Percentiles rank a stretch among this genome's conserved stretches.
Conservation (phyloP, 768 basidiomycete species). For the Trametes gibbosa region DNA sequence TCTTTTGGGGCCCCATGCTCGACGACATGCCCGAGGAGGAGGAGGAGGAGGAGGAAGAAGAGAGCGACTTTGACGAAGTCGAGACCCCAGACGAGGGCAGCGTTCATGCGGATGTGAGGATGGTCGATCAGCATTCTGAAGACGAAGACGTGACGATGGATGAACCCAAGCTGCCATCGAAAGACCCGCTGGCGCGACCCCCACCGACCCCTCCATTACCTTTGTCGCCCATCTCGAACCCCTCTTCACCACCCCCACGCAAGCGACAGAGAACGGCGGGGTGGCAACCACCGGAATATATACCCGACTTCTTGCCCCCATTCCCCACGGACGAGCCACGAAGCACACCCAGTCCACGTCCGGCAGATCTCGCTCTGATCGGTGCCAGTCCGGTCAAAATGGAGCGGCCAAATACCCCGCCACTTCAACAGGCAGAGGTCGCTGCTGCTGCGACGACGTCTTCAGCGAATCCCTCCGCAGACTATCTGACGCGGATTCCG, state of each 20-base stretch:
- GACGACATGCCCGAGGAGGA: slow-evolving; percentile 28
- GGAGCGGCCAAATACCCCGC: slow-evolving; percentile 38
- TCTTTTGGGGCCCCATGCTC: slow-evolving; percentile 40
- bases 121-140: slow-evolving; percentile 10
- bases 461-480: slow-evolving; percentile 44
- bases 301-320: slow-evolving; percentile 67
- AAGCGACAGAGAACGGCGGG: slow-evolving; percentile 55
- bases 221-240: slow-evolving; percentile 57
- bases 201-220: slow-evolving; percentile 44
- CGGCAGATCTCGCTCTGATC: slow-evolving; percentile 26
- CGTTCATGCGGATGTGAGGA: slow-evolving; percentile 8
- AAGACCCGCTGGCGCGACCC: slow-evolving; percentile 10
- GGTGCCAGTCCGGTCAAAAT: slow-evolving; percentile 36
- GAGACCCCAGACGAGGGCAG: slow-evolving; percentile 11
- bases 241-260: slow-evolving; percentile 51
- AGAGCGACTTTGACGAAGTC: slow-evolving; percentile 28
- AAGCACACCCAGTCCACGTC: slow-evolving; percentile 35
- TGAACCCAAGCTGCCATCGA: slow-evolving; percentile 8
- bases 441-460: slow-evolving; percentile 28
- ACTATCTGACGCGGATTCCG: slow-evolving; percentile 69
- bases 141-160: slow-evolving; percentile 11
- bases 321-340: slow-evolving; percentile 48
- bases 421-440: slow-evolving; percentile 33
- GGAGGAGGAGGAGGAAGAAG: slow-evolving; percentile 34
- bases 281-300: slow-evolving; percentile 62